phyloP scores from a whole-genome alignment of 2,329 filamentous ascomycete species.

The Colletotrichum limetticola region DNA sequence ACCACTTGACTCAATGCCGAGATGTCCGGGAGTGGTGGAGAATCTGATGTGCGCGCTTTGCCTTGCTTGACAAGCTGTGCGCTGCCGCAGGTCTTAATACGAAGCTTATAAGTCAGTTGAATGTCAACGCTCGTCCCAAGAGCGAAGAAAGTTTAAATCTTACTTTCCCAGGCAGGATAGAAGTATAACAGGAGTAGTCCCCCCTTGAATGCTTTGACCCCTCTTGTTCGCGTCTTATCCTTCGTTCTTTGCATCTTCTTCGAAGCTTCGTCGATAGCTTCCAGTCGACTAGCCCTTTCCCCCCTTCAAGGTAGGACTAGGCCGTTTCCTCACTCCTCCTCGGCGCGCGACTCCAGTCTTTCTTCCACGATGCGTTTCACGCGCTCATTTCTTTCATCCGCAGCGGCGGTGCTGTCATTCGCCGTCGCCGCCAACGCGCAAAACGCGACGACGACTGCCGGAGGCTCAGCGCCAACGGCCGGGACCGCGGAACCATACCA shows the following conservation, averaged over 20 bases:
- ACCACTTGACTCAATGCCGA: constrained; percentile 29
- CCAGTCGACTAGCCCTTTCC: not conserved
- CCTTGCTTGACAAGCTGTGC: constrained; percentile 13
- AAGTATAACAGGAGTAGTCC: constrained; percentile 19
- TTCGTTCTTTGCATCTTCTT: not conserved
- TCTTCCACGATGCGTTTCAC: constrained; percentile 24
- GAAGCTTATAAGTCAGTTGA: constrained; percentile 10
- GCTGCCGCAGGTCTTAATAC: not conserved
- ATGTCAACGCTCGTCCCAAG: constrained; percentile 31
- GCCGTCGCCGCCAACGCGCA: not conserved
- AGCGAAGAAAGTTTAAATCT: constrained; percentile 18
- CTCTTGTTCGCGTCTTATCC: constrained; percentile 26
- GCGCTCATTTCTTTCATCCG: constrained; percentile 10
- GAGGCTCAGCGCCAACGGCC: not conserved
- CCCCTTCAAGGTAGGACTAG: not conserved
- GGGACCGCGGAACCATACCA: constrained; percentile 43
- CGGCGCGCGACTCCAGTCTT: not conserved
- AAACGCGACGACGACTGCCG: not conserved
- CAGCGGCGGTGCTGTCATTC: constrained; percentile 3
- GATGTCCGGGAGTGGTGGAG: constrained; percentile 14
- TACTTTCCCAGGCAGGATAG: not conserved
- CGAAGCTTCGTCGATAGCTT: not conserved
- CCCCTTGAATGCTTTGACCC: constrained; percentile 18
- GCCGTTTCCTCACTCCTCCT: not conserved
- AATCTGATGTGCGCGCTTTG: constrained; percentile 14